Conservation (phyloP, 495 filamentous ascomycete genomes). For the Penicillium paxilli region DNA sequence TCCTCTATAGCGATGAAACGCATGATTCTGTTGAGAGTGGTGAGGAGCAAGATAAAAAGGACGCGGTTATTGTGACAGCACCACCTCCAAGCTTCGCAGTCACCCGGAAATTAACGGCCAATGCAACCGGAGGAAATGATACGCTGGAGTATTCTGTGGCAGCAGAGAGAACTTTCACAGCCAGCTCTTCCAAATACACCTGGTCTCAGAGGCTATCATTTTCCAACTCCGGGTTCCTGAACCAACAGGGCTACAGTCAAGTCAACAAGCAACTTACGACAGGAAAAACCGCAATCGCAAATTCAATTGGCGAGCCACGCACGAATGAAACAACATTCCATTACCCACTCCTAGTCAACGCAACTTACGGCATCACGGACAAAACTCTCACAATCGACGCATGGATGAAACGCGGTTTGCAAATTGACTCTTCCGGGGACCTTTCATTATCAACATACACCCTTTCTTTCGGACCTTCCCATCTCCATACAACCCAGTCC, state of each 20-base stretch:
- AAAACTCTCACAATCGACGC: constrained; percentile 62
- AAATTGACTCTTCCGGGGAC: constrained; percentile 41
- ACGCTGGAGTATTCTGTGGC: constrained; percentile 60
- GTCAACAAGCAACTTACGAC: constrained; percentile 59
- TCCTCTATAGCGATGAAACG: constrained; percentile 63
- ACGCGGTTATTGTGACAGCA: constrained; percentile 27
- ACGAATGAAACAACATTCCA: constrained; percentile 48
- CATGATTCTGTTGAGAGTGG: constrained; percentile 35
- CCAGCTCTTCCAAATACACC: constrained; percentile 45
- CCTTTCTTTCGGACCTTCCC: constrained; percentile 29
- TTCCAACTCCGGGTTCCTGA: constrained; percentile 58
- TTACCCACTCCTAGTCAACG: constrained; percentile 66
- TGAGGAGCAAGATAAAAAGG: background rate
- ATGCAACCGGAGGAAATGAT: constrained; percentile 55
- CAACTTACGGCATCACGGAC: constrained; percentile 44
- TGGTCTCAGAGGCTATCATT: constrained; percentile 68
- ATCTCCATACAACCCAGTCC: constrained; percentile 29
- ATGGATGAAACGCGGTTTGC: constrained; percentile 58
- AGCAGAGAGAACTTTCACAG: constrained; percentile 56
- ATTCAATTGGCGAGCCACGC: constrained; percentile 16
- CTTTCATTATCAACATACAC: constrained; percentile 56
- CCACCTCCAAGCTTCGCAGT: constrained; percentile 44
- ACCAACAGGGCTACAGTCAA: constrained; percentile 60
- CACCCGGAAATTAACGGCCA: constrained; percentile 39
- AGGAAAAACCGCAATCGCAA: constrained; percentile 54